phyloP scores from a whole-genome alignment of 1,139 yeast species.

The Candida sanyaensis region DNA sequence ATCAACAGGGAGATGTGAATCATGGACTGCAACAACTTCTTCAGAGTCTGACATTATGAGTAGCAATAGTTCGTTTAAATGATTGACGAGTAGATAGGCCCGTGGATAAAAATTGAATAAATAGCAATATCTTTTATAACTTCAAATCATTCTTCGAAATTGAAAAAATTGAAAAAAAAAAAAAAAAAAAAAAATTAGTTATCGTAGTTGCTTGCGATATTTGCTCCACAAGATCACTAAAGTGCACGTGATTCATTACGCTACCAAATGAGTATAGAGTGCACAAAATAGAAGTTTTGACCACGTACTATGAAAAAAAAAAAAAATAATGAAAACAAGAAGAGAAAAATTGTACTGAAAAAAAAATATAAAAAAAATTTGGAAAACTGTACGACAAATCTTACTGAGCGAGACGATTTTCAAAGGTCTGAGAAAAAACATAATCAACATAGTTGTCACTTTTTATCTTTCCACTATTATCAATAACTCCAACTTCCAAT shows the following conservation, averaged over 20 bases:
- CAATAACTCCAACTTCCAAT: neutral
- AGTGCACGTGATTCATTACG: neutral
- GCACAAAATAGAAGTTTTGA: conserved; percentile 1
- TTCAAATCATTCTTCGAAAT: neutral
- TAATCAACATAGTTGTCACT: neutral
- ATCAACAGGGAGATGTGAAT: conserved; percentile 34
- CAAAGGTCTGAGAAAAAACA: neutral
- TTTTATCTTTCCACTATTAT: neutral
- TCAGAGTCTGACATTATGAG: conserved; percentile 10
- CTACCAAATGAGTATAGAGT: neutral
- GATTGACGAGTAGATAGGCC: neutral
- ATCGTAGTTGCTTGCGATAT: neutral
- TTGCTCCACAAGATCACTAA: conserved; percentile 1
- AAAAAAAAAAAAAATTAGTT: neutral
- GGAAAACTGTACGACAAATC: neutral
- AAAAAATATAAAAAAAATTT: neutral
- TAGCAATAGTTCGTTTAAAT: neutral
- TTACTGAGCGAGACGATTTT: conserved; percentile 3
- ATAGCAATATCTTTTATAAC: neutral
- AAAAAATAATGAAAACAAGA: neutral
- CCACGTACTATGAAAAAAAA: conserved; percentile 5
- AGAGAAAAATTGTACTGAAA: neutral
- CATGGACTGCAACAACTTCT: conserved; percentile 5
- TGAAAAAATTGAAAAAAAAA: neutral
- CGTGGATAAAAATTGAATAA: neutral